Conservation (phyloP, 2,329 filamentous ascomycete genomes). For the Beauveria varroae region DNA sequence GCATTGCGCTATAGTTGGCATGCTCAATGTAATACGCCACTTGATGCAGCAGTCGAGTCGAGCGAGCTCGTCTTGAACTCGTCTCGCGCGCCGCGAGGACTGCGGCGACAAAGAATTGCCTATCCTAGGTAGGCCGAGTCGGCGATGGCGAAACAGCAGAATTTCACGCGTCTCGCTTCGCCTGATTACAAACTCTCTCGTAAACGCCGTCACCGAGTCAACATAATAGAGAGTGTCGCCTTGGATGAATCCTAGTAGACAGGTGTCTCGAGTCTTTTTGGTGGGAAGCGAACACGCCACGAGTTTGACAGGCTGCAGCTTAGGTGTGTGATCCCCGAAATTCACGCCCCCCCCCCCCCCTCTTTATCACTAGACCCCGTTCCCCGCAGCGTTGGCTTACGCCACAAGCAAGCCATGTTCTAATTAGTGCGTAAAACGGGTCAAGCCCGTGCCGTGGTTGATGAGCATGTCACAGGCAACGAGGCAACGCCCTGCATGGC, state of each 20-base stretch:
- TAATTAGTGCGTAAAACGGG: conserved; percentile 5
- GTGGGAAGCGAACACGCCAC: background rate
- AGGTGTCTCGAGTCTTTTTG: background rate
- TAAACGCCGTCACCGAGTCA: background rate
- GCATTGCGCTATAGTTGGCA: background rate
- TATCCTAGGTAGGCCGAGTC: background rate
- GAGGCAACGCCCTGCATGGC: background rate
- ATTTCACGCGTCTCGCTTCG: background rate
- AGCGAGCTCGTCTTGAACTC: background rate
- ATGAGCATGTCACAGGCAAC: background rate
- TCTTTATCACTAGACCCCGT: conserved; percentile 1
- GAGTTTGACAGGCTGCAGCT: background rate
- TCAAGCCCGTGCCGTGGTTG: background rate
- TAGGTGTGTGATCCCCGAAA: conserved; percentile 2
- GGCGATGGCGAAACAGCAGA: background rate
- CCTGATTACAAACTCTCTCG: background rate
- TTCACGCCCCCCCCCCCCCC: background rate
- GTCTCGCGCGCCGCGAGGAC: background rate
- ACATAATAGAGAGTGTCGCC: background rate
- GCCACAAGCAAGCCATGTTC: conserved; percentile 6
- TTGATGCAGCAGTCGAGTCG: background rate
- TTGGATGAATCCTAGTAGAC: background rate
- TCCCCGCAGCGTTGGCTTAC: conserved; percentile 3
- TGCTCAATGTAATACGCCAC: background rate
- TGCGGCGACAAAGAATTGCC: background rate